Conservation (phyloP, 2,329 filamentous ascomycete genomes). For the Nemania abortiva region DNA sequence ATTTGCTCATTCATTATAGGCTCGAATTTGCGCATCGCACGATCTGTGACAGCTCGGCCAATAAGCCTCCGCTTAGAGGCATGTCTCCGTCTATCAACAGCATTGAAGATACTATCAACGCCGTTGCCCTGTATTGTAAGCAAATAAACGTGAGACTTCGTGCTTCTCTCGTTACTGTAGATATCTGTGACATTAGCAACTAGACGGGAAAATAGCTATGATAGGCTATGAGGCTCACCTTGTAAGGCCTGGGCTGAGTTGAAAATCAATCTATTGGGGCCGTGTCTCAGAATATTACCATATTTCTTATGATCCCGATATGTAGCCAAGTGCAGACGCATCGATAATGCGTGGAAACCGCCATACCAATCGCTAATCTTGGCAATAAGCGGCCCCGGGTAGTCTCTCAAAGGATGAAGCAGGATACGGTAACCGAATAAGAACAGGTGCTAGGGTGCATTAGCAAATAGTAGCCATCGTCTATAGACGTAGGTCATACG, state of each 20-base stretch:
- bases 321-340: constrained; percentile 21
- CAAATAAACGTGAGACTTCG: constrained; percentile 32
- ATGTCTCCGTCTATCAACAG: constrained; percentile 27
- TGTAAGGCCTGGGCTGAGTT: background rate
- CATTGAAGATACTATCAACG: constrained; percentile 25
- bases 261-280: constrained; percentile 1
- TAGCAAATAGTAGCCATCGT: background rate
- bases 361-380: constrained; percentile 19
- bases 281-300: constrained; percentile 11
- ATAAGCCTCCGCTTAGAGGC: constrained; percentile 27
- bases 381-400: constrained; percentile 24
- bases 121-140: constrained; percentile 1
- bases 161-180: constrained; percentile 31
- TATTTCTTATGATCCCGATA: constrained; percentile 25
- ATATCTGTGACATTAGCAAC: constrained; percentile 27
- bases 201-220: background rate
- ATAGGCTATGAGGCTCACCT: background rate
- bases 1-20: constrained; percentile 40
- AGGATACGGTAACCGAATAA: constrained; percentile 7
- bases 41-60: constrained; percentile 28
- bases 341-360: constrained; percentile 21
- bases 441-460: background rate
- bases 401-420: constrained; percentile 19
- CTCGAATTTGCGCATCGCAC: constrained; percentile 40
- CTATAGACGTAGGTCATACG: background rate